phyloP scores from a whole-genome alignment of 2,329 filamentous ascomycete genomes.

The Pyricularia sp. region DNA sequence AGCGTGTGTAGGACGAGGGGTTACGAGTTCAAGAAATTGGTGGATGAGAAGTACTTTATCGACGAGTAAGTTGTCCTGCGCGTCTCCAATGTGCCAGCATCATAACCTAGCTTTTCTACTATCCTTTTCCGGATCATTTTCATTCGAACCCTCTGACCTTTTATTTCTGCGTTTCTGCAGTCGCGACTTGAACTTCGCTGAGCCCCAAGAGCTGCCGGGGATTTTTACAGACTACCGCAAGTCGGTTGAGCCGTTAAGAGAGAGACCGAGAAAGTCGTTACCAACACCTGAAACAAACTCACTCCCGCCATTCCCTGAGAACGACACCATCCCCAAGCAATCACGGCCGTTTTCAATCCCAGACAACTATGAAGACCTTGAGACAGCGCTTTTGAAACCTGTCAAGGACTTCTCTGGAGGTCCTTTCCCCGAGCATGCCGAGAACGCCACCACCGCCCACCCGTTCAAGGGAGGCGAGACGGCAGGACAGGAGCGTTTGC shows the following conservation, averaged over 20 bases:
- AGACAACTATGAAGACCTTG: constrained; percentile 38
- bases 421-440: constrained; percentile 37
- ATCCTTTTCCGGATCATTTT: background rate
- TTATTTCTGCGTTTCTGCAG: constrained; percentile 29
- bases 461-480: constrained; percentile 61
- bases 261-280: constrained; percentile 49
- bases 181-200: constrained; percentile 52
- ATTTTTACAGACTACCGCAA: constrained; percentile 71
- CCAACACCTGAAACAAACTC: constrained; percentile 37
- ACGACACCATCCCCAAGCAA: constrained; percentile 45
- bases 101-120: background rate
- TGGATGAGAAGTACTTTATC: constrained; percentile 70
- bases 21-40: constrained; percentile 55
- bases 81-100: background rate
- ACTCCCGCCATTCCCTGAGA: constrained; percentile 48
- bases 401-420: constrained; percentile 43
- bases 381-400: constrained; percentile 47
- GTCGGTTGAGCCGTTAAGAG: constrained; percentile 59
- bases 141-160: background rate
- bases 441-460: constrained; percentile 47
- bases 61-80: constrained; percentile 54
- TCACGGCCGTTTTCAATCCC: constrained; percentile 55
- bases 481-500: constrained; percentile 46
- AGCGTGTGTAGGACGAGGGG: constrained; percentile 40
- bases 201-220: constrained; percentile 55